A percentile compares a stretch with the other conserved stretches of the same genome.
Conservation (phyloP, 2,329 filamentous ascomycete species). For the Sporothrix pallida region DNA sequence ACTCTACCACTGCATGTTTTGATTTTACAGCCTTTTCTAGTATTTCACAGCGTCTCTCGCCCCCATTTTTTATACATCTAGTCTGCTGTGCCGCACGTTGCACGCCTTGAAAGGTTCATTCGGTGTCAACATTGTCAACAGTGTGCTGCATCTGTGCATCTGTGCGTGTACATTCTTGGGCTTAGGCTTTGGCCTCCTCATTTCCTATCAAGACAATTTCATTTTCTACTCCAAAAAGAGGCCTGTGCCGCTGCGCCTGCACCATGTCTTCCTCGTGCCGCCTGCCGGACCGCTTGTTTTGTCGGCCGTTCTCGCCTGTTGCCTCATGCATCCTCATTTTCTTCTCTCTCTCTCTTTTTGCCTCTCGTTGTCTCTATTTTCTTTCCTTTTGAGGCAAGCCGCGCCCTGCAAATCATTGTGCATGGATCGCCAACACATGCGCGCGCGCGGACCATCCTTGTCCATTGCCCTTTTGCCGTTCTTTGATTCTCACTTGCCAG, state of each 20-base stretch:
- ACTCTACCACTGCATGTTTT: not conserved
- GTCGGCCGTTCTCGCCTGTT: too few relatives aligned
- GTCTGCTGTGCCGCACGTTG: constrained; percentile 9
- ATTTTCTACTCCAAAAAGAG: not conserved
- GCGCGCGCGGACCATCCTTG: not conserved
- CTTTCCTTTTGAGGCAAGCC: not conserved
- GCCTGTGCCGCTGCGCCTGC: not conserved
- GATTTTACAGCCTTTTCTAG: not conserved
- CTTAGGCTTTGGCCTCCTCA: not conserved
- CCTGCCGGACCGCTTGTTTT: constrained; percentile 5
- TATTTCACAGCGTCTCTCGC: not conserved
- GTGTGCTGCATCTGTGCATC: not conserved
- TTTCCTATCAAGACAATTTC: not conserved
- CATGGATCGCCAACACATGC: constrained; percentile 16
- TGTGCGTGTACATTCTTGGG: not conserved
- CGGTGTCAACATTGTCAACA: not conserved
- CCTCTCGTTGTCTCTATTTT: not conserved
- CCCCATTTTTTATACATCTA: not conserved
- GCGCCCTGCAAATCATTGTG: constrained; percentile 15
- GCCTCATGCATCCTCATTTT: not conserved
- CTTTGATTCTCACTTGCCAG: not conserved
- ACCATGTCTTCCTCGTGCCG: constrained; percentile 12
- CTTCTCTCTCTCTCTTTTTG: not conserved
- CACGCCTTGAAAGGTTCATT: not conserved
- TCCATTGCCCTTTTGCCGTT: not conserved